Evolutionary conservation across 2,329 filamentous ascomycete genomes (phyloP).

Genomic region (Calonectria crousiana): DNA sequence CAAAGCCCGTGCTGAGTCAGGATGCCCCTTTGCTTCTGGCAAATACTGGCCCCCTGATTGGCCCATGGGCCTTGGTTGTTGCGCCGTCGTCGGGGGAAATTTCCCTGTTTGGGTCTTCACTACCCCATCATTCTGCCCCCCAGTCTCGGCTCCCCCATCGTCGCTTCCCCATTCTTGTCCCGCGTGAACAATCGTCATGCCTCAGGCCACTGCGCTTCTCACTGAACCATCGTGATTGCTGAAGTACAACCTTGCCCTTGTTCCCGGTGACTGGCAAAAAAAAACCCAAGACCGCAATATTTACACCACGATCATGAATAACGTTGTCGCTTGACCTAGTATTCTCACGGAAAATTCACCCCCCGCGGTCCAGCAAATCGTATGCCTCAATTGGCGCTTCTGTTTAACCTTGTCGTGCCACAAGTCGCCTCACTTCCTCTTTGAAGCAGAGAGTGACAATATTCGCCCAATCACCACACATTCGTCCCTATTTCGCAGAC

Average conservation of each 20-base stretch:
- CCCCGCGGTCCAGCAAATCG: neutral
- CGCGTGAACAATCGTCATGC: constrained; percentile 30
- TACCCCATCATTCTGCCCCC: constrained; percentile 13
- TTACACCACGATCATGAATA: constrained; percentile 7
- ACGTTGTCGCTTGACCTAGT: neutral
- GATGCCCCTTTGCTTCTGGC: constrained; percentile 6
- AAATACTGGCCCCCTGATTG: constrained; percentile 25
- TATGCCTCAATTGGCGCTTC: constrained; percentile 5
- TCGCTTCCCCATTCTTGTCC: constrained; percentile 30
- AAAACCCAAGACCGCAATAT: neutral
- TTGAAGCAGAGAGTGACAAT: constrained; percentile 4
- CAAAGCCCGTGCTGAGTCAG: constrained; percentile 26
- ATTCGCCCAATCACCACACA: constrained; percentile 2
- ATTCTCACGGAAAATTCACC: neutral
- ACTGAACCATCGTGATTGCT: constrained; percentile 19
- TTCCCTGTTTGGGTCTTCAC: constrained; percentile 33
- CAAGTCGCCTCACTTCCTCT: constrained; percentile 24
- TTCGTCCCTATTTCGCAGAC: neutral
- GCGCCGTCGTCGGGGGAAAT: constrained; percentile 34
- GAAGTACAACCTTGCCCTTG: constrained; percentile 8
- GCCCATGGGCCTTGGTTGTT: neutral
- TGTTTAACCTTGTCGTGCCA: constrained; percentile 15
- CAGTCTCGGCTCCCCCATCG: constrained; percentile 10
- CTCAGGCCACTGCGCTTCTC: constrained; percentile 23
- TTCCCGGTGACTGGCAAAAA: neutral